These are phyloP conservation scores for Tuber umbilicatum DNA, from an alignment of 495 filamentous ascomycete genomes.

Conservation along the genomic window DNA sequence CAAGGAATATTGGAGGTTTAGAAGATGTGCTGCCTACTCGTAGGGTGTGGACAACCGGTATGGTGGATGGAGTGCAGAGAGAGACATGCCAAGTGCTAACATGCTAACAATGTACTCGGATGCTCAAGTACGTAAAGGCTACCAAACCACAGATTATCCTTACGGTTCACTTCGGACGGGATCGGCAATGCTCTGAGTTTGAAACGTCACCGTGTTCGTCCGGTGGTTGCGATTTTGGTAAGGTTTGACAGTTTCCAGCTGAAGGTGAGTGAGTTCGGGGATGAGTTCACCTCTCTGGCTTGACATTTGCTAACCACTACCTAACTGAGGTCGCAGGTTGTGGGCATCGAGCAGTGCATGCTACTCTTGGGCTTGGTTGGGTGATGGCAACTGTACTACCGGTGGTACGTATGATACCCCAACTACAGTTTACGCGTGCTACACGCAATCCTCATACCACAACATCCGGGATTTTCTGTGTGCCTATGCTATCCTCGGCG, in stretches of 20 bases:
- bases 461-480: not conserved
- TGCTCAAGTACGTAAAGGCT: not conserved
- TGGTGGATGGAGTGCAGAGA: not conserved
- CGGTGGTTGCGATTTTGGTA: not conserved
- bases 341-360: not conserved
- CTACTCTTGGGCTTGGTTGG: not conserved
- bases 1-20: not conserved
- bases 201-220: not conserved
- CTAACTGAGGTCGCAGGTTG: not conserved
- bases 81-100: not conserved
- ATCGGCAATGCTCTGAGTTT: not conserved
- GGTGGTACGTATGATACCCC: not conserved
- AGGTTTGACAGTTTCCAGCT: not conserved
- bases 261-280: not conserved
- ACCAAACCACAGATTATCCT: not conserved
- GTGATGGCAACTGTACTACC: not conserved
- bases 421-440: not conserved
- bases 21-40: not conserved
- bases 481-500: not conserved
- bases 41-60: not conserved
- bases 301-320: not conserved
- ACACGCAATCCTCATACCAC: not conserved
- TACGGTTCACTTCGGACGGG: not conserved
- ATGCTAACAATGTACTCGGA: not conserved
- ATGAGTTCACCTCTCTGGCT: not conserved